Conservation (phyloP, 768 basidiomycete genomes). For the Russula emetica region DNA sequence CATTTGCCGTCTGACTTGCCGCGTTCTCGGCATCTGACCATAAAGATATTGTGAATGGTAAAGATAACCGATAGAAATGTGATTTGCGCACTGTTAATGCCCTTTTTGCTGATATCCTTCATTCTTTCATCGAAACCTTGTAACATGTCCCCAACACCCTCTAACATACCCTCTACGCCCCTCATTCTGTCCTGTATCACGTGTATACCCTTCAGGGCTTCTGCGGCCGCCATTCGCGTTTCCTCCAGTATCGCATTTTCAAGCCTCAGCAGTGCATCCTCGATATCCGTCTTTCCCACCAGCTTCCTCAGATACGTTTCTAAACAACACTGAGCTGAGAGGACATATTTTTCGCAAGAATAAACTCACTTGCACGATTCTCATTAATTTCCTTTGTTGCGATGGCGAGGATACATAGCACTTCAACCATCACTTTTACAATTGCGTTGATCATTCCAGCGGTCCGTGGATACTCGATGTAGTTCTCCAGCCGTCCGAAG, state of each 20-base stretch:
- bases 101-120: too few relatives aligned
- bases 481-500: neutral
- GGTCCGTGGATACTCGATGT: neutral
- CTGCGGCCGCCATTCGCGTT: neutral
- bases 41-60: neutral
- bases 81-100: neutral
- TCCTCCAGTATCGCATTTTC: conserved; percentile 6
- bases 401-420: neutral
- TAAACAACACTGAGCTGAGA: neutral
- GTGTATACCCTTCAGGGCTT: neutral
- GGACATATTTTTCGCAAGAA: too few relatives aligned
- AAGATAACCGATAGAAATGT: neutral
- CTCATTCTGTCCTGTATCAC: too few relatives aligned
- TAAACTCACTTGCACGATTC: neutral
- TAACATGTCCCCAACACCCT: neutral
- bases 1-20: neutral
- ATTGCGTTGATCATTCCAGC: neutral
- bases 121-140: neutral
- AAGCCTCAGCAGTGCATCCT: neutral
- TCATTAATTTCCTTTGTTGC: neutral
- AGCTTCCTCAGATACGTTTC: neutral
- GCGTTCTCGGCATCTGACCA: neutral
- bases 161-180: neutral
- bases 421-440: neutral
- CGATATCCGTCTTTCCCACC: neutral